phyloP scores from a whole-genome alignment of 768 basidiomycete species.

The Xanthoconium stramineum region DNA sequence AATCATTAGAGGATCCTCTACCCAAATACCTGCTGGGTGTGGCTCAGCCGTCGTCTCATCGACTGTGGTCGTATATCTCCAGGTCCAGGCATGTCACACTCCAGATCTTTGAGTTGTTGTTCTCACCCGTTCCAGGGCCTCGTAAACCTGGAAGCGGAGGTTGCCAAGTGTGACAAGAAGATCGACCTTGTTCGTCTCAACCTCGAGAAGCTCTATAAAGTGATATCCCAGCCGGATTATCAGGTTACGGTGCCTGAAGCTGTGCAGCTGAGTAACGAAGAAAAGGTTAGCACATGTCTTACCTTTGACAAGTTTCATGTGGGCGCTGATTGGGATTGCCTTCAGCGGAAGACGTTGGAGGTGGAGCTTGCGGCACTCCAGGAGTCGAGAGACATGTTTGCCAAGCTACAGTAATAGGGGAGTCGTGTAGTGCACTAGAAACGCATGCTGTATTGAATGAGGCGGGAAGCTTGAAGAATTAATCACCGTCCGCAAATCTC shows the following conservation, averaged over 20 bases:
- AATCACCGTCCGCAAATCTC: too few relatives aligned
- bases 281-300: slow-evolving; percentile 55
- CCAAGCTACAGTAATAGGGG: slow-evolving; percentile 48
- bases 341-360: slow-evolving; percentile 45
- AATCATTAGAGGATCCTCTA: slow-evolving; percentile 54
- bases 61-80: slow-evolving; percentile 72
- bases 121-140: slow-evolving; percentile 57
- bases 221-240: slow-evolving; percentile 73
- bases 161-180: slow-evolving; percentile 89
- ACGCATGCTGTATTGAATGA: too few relatives aligned
- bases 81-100: slow-evolving; percentile 66
- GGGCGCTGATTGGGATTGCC: neutral
- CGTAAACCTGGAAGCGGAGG: slow-evolving; percentile 85
- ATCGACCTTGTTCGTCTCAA: slow-evolving; percentile 65
- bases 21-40: slow-evolving; percentile 77
- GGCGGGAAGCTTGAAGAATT: too few relatives aligned
- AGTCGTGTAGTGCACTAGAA: too few relatives aligned
- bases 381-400: slow-evolving; percentile 73
- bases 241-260: slow-evolving; percentile 74
- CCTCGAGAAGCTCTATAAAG: slow-evolving; percentile 73
- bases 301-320: accelerated
- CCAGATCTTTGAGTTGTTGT: neutral
- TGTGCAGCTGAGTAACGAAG: slow-evolving; percentile 70
- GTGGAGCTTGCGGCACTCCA: slow-evolving; percentile 76
- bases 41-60: slow-evolving; percentile 78